Base-by-base conservation (phyloP, 805 yeast genomes). In the Candida manassasensis region DNA sequence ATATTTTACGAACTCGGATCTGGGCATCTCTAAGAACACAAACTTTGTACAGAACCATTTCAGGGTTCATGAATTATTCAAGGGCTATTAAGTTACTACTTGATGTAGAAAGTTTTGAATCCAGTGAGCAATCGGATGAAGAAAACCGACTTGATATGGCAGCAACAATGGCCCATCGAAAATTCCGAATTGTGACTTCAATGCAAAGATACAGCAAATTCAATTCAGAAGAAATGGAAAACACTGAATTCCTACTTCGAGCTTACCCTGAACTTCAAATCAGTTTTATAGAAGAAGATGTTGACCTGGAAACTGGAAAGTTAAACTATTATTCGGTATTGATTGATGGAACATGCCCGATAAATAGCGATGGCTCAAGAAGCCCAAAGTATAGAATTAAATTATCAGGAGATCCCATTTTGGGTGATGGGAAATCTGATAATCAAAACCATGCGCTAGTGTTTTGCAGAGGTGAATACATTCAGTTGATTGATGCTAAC, bases 1-100 rank as follows among this genome's bases (percentile, higher is more conserved):
- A 86, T 67, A 86, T 95, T 37, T 69, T 93, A 55, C 81, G 98
- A 69, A 93, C 97, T 7, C 77, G 98, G 69, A 87, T 90, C 50
- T 90, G 98, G 98, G 98, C 98, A 27, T 90, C 97, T 18, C 75
- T 93, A 53, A 80, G 98, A 67, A 84, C 96, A 27, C 98, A 90
- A 71, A 93, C 98, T 22, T 70, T 90, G 53, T 90, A 90, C 70
- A 82, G 98, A 64, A 93, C 98, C 32, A 90, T 90, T 35, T 85
- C 96, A 37, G 98, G 98, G 55, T 93, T 90, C 71, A 90, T 90
- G 98, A 93, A 90, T 69, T 90, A 90, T 61, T 84, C 96, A 19
- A 82, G 96, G 63, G 97, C 98, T 19, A 87, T 90, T 55, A 93
- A 89, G 63, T 69, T 90, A 52, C 71, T 90, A 41, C 88, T 87